phyloP scores from a whole-genome alignment of 176 grass and related monocot species.

The Oryza brachyantha region DNA sequence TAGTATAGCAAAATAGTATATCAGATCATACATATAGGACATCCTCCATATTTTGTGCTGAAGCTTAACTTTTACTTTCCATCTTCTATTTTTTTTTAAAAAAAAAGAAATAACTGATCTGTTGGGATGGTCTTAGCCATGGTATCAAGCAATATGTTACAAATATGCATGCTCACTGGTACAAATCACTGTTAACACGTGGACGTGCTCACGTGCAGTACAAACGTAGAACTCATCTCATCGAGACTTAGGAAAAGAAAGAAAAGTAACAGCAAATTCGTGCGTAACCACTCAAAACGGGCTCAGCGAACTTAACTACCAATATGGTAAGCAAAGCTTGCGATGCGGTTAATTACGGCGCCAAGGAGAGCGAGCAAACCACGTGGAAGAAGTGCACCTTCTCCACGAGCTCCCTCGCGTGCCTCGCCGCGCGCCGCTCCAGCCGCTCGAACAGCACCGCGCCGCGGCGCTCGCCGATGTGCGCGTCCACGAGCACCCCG shows the following conservation, averaged over 20 bases:
- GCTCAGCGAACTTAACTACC: too few species aligned
- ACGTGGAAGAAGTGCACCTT: conserved; percentile 32
- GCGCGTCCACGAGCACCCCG: conserved; percentile 15
- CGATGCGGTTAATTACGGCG: neutral
- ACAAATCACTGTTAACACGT: neutral
- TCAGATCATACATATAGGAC: too few species aligned
- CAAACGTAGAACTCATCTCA: neutral
- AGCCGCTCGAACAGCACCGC: conserved; percentile 28
- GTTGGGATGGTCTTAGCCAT: too few species aligned
- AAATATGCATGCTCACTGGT: neutral
- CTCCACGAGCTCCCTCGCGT: conserved; percentile 27
- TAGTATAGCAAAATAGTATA: too few species aligned
- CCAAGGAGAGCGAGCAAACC: conserved; percentile 17
- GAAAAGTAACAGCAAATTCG: neutral
- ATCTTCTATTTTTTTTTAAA: too few species aligned
- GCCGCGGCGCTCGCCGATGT: conserved; percentile 25
- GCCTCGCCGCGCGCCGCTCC: neutral
- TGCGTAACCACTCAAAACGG: too few species aligned
- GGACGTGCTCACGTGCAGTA: neutral
- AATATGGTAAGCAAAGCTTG: too few species aligned
- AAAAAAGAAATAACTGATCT: too few species aligned
- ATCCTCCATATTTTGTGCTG: too few species aligned
- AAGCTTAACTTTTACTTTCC: too few species aligned
- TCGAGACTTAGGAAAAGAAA: neutral
- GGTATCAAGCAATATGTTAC: neutral